Evolutionary conservation across 768 basidiomycete genomes (phyloP), one percentile per base, ranked within the genome.

Genomic region (Auriscalpium vulgare): DNA sequence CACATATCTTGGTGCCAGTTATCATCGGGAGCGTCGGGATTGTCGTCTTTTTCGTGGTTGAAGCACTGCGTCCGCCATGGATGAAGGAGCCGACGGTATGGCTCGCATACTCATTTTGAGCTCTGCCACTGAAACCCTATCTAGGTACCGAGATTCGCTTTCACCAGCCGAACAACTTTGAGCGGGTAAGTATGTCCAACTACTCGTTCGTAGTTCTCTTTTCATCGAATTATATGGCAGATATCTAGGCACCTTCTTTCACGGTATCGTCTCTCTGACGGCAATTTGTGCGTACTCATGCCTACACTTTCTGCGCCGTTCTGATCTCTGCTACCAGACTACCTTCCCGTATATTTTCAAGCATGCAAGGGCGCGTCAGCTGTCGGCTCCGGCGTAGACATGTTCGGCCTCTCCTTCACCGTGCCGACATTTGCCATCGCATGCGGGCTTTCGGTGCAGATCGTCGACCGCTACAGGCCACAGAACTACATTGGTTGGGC

Each of bases 271-370:
- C 48, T 36, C 53, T 16, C 53, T 59, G 10, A 45, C 55, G 2
- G 17, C 57, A 37, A 57, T 60, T 11, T 57, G 63, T 65, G 47
- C 35, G 63, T 14, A 10, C 23, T 34, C 19, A 44, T 35, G 1
- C 50, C 55, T 10, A n/a, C 35, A 21, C 14, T 17, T 16, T 13
- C 51, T 21, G n/a, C 45, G 47, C 8, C 36, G 21, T 17, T 59
- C 58, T 37, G 37, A 37, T 17, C 10, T 37, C 17, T 11, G 37
- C 14, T 34, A 23, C 17, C 13, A 51, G 50, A 63, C 53, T 71
- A 66, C 59, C 58, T 69, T 1, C 67, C 69, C 13, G 62, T 67
- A 23, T 71, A 67, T 59, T 69, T 71, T 50, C 70, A 71, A 53
- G 67, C 70, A 0, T 61, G 56, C 50, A 56, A 56, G 29, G 62